phyloP scores from a whole-genome alignment of 176 grass and related monocot genomes.

The Lolium rigidum region DNA sequence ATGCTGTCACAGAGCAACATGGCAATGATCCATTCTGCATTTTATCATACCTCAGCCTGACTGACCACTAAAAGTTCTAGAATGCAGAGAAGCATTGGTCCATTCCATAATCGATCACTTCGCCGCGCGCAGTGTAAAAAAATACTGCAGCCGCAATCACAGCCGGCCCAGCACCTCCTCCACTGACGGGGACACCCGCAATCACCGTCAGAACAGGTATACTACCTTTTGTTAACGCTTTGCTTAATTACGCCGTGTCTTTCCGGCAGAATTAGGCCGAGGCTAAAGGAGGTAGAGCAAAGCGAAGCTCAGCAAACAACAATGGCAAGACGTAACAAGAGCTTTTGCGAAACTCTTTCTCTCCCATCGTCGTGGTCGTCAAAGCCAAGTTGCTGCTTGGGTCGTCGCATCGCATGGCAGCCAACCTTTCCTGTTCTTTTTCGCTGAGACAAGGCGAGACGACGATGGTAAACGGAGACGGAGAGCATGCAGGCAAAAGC shows the following conservation, averaged over 20 bases:
- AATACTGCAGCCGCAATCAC: neutral
- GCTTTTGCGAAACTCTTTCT: neutral
- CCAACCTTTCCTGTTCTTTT: slow-evolving; percentile 3
- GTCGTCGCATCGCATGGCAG: neutral
- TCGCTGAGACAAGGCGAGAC: neutral
- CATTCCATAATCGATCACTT: neutral
- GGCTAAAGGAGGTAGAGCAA: neutral
- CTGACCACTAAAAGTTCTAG: neutral
- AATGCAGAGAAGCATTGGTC: neutral
- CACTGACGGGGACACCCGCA: neutral
- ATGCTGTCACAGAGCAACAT: no score
- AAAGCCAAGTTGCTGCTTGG: slow-evolving; percentile 21
- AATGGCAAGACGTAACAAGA: neutral
- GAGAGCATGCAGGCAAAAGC: neutral
- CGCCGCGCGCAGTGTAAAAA: neutral
- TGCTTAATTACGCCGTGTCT: neutral
- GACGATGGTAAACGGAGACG: neutral
- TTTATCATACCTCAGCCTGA: no score
- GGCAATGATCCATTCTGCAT: no score
- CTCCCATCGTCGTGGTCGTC: slow-evolving; percentile 13
- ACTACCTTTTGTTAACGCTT: neutral
- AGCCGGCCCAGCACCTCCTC: neutral
- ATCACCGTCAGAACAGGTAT: no score
- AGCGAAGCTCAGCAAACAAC: neutral
- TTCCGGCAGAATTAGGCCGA: slow-evolving; percentile 36